A percentile compares a stretch with the other conserved stretches of the same genome.
Conservation (phyloP, 495 filamentous ascomycete species). For the Trichocladium uniseriatum region DNA sequence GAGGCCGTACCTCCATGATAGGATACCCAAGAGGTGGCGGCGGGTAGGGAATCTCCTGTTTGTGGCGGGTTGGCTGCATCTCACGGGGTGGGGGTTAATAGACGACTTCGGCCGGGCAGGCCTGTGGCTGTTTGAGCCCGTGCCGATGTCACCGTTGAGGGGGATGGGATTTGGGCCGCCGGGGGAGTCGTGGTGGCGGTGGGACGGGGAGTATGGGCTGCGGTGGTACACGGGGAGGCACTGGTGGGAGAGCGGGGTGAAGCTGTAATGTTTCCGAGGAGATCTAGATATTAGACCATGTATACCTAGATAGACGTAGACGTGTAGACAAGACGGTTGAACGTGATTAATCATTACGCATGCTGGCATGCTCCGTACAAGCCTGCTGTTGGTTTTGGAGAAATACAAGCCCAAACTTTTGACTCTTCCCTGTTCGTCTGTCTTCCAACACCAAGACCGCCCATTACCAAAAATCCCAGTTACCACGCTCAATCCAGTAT, state of each 20-base stretch:
- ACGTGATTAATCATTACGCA: too few species aligned
- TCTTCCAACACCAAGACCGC: too few species aligned
- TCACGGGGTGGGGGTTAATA: slow-evolving; percentile 42
- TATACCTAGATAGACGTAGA: too few species aligned
- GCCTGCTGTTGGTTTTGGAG: too few species aligned
- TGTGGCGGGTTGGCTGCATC: slow-evolving; percentile 47
- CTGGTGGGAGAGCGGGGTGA: slow-evolving; percentile 59
- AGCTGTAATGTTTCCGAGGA: slow-evolving; percentile 23
- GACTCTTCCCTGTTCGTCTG: too few species aligned
- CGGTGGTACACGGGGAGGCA: slow-evolving; percentile 40
- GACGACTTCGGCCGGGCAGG: slow-evolving; percentile 56
- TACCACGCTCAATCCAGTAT: too few species aligned
- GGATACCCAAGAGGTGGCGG: slow-evolving; percentile 31
- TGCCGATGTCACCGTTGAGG: slow-evolving; percentile 54
- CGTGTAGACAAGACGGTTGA: too few species aligned
- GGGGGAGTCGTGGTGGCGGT: slow-evolving; percentile 47
- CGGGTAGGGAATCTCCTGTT: slow-evolving; percentile 44
- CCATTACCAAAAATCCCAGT: too few species aligned
- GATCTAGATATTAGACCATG: too few species aligned
- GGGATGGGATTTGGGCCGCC: slow-evolving; percentile 45
- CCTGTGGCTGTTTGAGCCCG: slow-evolving; percentile 58
- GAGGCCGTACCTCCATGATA: too few species aligned
- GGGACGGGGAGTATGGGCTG: slow-evolving; percentile 41
- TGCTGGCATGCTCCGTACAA: too few species aligned
- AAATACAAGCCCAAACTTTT: too few species aligned